phyloP scores from a whole-genome alignment of 129 eudicot species.

The Artemisia annua region DNA sequence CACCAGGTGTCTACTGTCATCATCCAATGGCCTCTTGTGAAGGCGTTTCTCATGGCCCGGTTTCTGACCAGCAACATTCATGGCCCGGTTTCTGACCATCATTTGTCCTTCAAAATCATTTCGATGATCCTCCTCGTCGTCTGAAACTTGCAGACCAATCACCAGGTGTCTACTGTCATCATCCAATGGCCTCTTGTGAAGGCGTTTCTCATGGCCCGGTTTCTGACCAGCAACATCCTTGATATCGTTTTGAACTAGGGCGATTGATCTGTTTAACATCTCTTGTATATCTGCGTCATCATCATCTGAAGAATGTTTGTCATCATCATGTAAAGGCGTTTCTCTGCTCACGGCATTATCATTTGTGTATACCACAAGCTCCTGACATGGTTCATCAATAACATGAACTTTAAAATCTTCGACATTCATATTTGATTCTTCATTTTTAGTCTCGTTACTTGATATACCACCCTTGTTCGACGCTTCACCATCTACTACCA shows the following conservation, averaged over 20 bases:
- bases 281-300: no score
- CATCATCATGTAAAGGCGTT: constrained; percentile 28
- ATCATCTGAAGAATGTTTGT: background rate
- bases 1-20: no score
- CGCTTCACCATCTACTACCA: no score
- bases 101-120: no score
- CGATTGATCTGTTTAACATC: constrained; percentile 11
- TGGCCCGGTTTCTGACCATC: no score
- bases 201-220: constrained; percentile 31
- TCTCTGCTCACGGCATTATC: constrained; percentile 15
- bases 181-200: constrained; percentile 14
- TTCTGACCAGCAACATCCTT: constrained; percentile 6
- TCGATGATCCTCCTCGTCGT: no score
- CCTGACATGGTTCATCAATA: constrained; percentile 35
- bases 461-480: constrained; percentile 14
- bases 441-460: constrained; percentile 14
- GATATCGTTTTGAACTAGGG: constrained; percentile 18
- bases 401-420: constrained; percentile 17
- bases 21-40: constrained; percentile 13
- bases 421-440: constrained; percentile 19
- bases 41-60: constrained; percentile 32
- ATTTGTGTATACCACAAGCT: constrained; percentile 32
- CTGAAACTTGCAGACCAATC: constrained; percentile 48
- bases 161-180: constrained; percentile 32
- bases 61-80: background rate